Base-by-base conservation (phyloP, 2,329 filamentous ascomycete genomes). In the Paracoccidioides lutzii region DNA sequence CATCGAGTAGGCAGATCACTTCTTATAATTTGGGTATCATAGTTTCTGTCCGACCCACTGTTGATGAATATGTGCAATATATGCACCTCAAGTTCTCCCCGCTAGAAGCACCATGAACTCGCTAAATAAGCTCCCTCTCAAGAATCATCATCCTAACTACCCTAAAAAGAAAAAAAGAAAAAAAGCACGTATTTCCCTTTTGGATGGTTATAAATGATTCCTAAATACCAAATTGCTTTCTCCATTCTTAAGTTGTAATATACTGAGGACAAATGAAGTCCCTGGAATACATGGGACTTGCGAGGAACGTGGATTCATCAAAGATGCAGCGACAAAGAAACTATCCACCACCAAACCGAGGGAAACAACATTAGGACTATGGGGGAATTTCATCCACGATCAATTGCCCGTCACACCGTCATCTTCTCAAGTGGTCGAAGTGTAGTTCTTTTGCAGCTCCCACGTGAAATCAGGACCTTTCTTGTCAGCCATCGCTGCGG, bases 401-500 rank as follows among this genome's bases (percentile, higher is more conserved):
- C 37, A 33, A 52, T 33, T 22, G 22, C 22, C 22, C 22, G 22
- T 22, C 22, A 22, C 22, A 22, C 22, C 22, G 22, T 22, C 22
- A 22, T 22, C 22, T 22, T 22, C 22, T 22, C 22, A 1, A 22
- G 2, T 22, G 22, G 4, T 28, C 2, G 33, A 1, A 12, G 3
- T 42, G 7, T 28, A 6, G 10, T 57, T 60, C 57, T 57, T 58
- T 51, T 53, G 55, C 59, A 62, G 50, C 54, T 57, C 58, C 55
- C 55, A 54, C 46, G 42, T 45, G n/a, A 38, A 37, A 44, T 15
- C 35, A 15, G 33, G 22, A 9, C 52, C 43, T 45, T 28, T 3
- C 12, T 53, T n/a, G 9, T 53, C 50, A 10, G 14, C 37, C 28
- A 0, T 7, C 15, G 48, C 37, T 33, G 30, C 15, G 14, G 53